Evolutionary conservation across 495 filamentous ascomycete genomes (phyloP), one percentile per base, ranked within the genome.

Genomic region (Trichoderma asperelloides): DNA sequence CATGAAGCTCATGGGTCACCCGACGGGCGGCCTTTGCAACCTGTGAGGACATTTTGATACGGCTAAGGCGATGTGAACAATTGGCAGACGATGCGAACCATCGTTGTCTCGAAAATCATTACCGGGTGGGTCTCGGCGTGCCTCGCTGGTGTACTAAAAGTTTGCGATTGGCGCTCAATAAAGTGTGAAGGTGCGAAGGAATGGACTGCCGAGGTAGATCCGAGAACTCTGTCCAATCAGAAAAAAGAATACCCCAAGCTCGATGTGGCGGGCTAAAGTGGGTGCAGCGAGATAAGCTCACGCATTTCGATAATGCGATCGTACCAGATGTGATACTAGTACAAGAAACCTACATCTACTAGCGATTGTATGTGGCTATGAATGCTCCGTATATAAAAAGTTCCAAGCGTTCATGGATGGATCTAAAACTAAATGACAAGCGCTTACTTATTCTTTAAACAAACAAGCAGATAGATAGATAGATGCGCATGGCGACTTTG

Each of bases 1-100:
- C 81, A 67, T 80, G 75, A 55, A 82, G 72, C 70, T 81, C 77
- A 23, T 77, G 74, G 47, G 74, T 73, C 21, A 72, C 68, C 40
- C 67, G 69, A 37, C 64, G 65, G 66, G 75, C 68, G 15, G 72
- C 72, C 13, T 72, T 69, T 30, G 68, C 69, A 16, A 74, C 71
- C 66, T 74, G 69, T 45, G 71, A 71, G 18, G 75, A 70, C 77
- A 80, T 78, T 33, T 45, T 72, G 65, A 25, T 5, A 33, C 33
- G 21, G 18, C 1, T 25, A 4, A 43, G 18, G 16, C 15, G 40
- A 11, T 62, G 21, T 28, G 18, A 41, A 16, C 2, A 30, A 64
- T 30, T 30, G 33, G 23, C 40, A 16, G n/a, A 16, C 33, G 13
- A 60, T 60, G 6, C 16, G 7, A 60, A 15, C 12, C 3, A 60